Conservation (phyloP, 2,329 filamentous ascomycete genomes). For the Zymoseptoria tritici region DNA sequence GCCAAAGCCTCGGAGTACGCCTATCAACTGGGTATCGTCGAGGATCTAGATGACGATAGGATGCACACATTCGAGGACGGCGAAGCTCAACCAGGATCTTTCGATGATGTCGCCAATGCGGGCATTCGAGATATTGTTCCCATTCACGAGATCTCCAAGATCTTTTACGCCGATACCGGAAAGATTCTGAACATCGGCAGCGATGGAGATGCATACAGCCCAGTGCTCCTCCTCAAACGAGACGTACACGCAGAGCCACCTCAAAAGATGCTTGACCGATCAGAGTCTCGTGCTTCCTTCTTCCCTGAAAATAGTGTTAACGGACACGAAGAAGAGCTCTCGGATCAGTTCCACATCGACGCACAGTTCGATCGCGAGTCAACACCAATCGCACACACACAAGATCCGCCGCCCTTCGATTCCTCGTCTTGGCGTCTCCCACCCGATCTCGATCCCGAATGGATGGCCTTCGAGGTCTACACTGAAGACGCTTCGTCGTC, state of each 20-base stretch:
- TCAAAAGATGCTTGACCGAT: slow-evolving; percentile 46
- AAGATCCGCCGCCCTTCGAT: background rate
- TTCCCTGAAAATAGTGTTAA: slow-evolving; percentile 9
- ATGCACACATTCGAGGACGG: slow-evolving; percentile 59
- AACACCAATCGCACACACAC: slow-evolving; percentile 14
- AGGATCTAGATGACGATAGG: slow-evolving; percentile 69
- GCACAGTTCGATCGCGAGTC: slow-evolving; percentile 40
- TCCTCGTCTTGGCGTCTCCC: slow-evolving; percentile 8
- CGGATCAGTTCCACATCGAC: slow-evolving; percentile 40
- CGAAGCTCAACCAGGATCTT: slow-evolving; percentile 49
- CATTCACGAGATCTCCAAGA: slow-evolving; percentile 72
- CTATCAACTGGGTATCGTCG: slow-evolving; percentile 74
- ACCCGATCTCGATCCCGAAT: slow-evolving; percentile 69
- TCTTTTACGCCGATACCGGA: slow-evolving; percentile 88
- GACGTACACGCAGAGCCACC: slow-evolving; percentile 59
- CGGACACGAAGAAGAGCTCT: slow-evolving; percentile 20
- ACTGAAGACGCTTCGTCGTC: slow-evolving; percentile 49
- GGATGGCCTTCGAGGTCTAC: slow-evolving; percentile 85
- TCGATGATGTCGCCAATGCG: slow-evolving; percentile 53
- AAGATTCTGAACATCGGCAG: slow-evolving; percentile 77
- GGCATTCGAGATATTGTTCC: slow-evolving; percentile 61
- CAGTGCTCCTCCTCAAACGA: slow-evolving; percentile 66
- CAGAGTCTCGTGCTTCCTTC: slow-evolving; percentile 11
- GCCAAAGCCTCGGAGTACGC: slow-evolving; percentile 54
- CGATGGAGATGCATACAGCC: slow-evolving; percentile 61